phyloP scores from a whole-genome alignment of 768 basidiomycete genomes.

The Lactifluus volemus region DNA sequence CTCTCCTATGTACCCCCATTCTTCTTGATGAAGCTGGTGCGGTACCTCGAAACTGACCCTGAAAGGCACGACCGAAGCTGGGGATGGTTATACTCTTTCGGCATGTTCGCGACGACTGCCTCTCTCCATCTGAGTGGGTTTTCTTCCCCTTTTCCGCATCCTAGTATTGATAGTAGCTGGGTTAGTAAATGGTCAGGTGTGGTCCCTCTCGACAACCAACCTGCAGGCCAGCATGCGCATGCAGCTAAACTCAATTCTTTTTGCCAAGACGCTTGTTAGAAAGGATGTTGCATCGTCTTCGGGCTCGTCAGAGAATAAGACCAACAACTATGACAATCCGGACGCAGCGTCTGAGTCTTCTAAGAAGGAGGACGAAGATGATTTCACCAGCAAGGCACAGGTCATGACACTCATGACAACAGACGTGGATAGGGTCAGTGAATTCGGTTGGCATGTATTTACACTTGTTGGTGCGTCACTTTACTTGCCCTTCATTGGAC shows the following conservation, averaged over 20 bases:
- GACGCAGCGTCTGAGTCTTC: slow-evolving; percentile 24
- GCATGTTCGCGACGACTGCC: slow-evolving; percentile 40
- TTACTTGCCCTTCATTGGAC: not conserved
- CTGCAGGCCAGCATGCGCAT: slow-evolving; percentile 63
- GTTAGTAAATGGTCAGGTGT: slow-evolving; percentile 59
- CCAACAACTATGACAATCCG: slow-evolving; percentile 21
- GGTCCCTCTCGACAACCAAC: slow-evolving; percentile 58
- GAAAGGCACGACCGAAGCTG: slow-evolving; percentile 47
- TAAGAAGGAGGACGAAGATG: slow-evolving; percentile 45
- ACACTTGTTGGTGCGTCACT: slow-evolving; percentile 51
- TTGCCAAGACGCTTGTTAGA: slow-evolving; percentile 76
- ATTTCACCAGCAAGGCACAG: slow-evolving; percentile 53
- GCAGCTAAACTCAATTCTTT: slow-evolving; percentile 78
- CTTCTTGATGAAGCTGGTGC: slow-evolving; percentile 52
- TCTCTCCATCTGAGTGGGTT: slow-evolving; percentile 35
- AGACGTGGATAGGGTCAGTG: slow-evolving; percentile 83
- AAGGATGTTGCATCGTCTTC: slow-evolving; percentile 76
- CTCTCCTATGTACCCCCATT: slow-evolving; percentile 57
- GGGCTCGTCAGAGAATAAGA: slow-evolving; percentile 20
- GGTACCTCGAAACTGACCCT: slow-evolving; percentile 58
- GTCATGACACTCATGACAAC: slow-evolving; percentile 97
- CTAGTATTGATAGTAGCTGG: slow-evolving; percentile 6
- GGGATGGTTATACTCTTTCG: slow-evolving; percentile 65
- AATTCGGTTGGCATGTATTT: slow-evolving; percentile 75
- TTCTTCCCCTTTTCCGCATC: not conserved